These are phyloP conservation scores for Trichophyton simii DNA, from an alignment of 2,329 filamentous ascomycete genomes.

Conservation along the genomic window DNA sequence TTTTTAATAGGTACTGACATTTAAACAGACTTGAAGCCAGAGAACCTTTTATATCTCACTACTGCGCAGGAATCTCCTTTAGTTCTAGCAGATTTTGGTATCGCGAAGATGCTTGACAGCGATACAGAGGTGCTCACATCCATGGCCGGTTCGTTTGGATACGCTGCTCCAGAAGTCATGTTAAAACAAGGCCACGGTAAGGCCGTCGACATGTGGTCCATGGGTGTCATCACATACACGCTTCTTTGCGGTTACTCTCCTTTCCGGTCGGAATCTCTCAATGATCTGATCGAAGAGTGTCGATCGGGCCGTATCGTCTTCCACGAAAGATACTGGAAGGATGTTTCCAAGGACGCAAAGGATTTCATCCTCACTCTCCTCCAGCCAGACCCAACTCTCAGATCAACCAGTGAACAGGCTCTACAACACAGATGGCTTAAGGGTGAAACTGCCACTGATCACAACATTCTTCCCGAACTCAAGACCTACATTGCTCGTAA, in stretches of 20 bases:
- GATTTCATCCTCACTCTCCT: constrained; percentile 78
- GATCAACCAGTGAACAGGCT: constrained; percentile 68
- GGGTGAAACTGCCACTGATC: constrained; percentile 81
- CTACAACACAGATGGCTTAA: constrained; percentile 78
- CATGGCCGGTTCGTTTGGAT: constrained; percentile 97
- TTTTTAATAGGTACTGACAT: constrained; percentile 6
- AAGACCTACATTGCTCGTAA: constrained; percentile 85
- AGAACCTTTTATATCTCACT: constrained; percentile 91
- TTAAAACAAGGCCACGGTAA: constrained; percentile 94
- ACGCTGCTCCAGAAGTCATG: constrained; percentile 97
- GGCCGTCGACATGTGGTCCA: constrained; percentile 97
- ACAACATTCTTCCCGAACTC: constrained; percentile 96
- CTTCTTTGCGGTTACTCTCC: constrained; percentile 96
- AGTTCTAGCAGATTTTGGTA: constrained; percentile 93
- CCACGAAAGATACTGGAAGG: constrained; percentile 97
- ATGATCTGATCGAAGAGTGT: constrained; percentile 91
- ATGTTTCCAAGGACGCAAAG: constrained; percentile 90
- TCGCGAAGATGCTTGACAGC: constrained; percentile 91
- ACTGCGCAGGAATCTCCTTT: constrained; percentile 65
- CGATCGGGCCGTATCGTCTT: constrained; percentile 73
- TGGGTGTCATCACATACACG: constrained; percentile 97
- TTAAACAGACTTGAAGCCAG: constrained; percentile 76
- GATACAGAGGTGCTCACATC: constrained; percentile 88
- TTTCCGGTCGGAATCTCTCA: constrained; percentile 86
- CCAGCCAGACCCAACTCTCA: constrained; percentile 61